Evolutionary conservation across 768 basidiomycete species (phyloP).

Genomic region (Boletales sp.): DNA sequence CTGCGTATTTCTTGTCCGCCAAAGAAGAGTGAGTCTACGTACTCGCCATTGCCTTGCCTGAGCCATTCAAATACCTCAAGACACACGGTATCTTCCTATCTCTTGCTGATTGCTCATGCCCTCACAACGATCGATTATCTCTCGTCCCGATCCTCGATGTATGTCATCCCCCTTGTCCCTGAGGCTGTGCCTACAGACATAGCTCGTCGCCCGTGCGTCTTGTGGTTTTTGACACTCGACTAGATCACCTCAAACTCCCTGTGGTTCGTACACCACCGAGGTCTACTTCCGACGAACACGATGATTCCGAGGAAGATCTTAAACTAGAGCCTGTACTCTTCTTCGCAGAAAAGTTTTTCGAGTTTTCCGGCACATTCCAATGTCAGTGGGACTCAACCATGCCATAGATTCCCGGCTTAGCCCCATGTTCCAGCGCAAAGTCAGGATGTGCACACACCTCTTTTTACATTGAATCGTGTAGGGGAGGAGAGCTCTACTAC

Average conservation of each 20-base stretch:
- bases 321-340: constrained; percentile 35
- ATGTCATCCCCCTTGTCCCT: constrained; percentile 3
- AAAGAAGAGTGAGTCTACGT: constrained; percentile 21
- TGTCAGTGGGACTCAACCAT: constrained; percentile 33
- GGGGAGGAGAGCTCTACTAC: constrained; percentile 1
- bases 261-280: constrained; percentile 33
- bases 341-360: constrained; percentile 53
- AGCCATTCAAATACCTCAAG: constrained; percentile 15
- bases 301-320: constrained; percentile 16
- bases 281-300: constrained; percentile 12
- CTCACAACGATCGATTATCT: constrained; percentile 40
- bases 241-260: constrained; percentile 51
- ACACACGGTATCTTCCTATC: constrained; percentile 47
- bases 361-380: constrained; percentile 45
- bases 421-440: constrained; percentile 8
- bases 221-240: constrained; percentile 57
- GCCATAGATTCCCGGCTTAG: constrained; percentile 1
- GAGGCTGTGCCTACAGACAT: background rate
- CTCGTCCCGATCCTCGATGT: constrained; percentile 25
- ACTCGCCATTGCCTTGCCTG: background rate
- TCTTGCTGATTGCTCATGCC: constrained; percentile 46
- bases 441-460: constrained; percentile 1
- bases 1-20: constrained; percentile 45
- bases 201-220: constrained; percentile 32
- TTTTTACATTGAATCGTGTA: constrained; percentile 12